Conservation (phyloP, 148 eudicot species). For the Vaccinium macrocarpon region DNA sequence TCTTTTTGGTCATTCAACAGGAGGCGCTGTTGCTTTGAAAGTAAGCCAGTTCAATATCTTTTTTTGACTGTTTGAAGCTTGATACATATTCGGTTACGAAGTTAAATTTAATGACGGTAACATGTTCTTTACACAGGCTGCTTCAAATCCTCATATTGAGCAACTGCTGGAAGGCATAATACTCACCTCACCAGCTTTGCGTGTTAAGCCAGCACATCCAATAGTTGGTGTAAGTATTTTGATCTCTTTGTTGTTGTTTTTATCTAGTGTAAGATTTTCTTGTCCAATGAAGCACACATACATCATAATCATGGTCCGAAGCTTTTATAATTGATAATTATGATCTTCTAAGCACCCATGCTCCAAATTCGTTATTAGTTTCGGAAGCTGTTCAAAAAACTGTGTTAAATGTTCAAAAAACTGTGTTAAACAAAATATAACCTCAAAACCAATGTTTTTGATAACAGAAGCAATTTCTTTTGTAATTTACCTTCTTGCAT, state of each 20-base stretch:
- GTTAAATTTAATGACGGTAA: background rate
- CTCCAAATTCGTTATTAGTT: background rate
- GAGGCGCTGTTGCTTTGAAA: slow-evolving; percentile 86
- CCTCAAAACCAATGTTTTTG: background rate
- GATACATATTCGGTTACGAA: background rate
- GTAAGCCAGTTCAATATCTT: slow-evolving; percentile 27
- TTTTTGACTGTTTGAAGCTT: background rate
- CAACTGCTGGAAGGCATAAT: slow-evolving; percentile 73
- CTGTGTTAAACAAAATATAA: background rate
- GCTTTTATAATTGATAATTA: background rate
- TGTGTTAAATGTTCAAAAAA: background rate
- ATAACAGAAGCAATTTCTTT: background rate
- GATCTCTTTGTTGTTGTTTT: background rate
- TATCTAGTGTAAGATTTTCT: background rate
- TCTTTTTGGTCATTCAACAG: slow-evolving; percentile 94
- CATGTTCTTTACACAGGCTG: slow-evolving; percentile 37
- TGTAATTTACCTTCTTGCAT: background rate
- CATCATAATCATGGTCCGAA: background rate
- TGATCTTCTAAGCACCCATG: background rate
- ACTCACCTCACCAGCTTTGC: slow-evolving; percentile 91
- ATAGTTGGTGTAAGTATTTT: slow-evolving; percentile 64
- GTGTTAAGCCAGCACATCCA: slow-evolving; percentile 90
- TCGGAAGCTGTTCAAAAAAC: background rate
- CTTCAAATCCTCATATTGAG: slow-evolving; percentile 47
- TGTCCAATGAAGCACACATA: background rate